Base-by-base conservation (phyloP, 768 basidiomycete species). In the Pisolithus microcarpus region DNA sequence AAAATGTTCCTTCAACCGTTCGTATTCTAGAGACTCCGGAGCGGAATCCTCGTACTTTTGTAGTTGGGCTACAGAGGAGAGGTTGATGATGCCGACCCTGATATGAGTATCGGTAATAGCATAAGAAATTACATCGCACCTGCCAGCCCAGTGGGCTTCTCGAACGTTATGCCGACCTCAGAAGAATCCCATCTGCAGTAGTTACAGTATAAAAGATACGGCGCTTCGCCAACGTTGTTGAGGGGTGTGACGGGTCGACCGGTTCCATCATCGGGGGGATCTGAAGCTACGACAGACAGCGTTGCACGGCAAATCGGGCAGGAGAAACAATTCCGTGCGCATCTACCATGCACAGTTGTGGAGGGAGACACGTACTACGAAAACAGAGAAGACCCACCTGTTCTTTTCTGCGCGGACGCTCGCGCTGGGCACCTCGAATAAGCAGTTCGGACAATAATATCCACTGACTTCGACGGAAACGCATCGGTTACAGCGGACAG, bases 331-430 rank as follows among this genome's bases (percentile, higher is more conserved):
- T 96, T 97, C 50, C 96, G 80, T 16, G 95, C 93, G 68, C 96
- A 99, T 79, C 96, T 97, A 64, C 7, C 48, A 43, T 39, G 43
- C 36, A 46, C 15, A 46, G 19, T 31, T 16, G 31, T 31, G 38
- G 9, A 49, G 38, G 46, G 44, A 38, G n/a, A 3, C 36, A 26
- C 28, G 21, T 11, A 21, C 36, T 49, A 16, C 34, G 55, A 70
- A 13, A 5, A 26, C 18, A 24, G 24, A 24, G 24, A 43, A 16
- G 9, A 44, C 55, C 58, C 56, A 90, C 95, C 94, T 79, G 62
- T 96, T 97, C 77, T 93, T 95, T 70, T 99, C 96, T 11, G 89
- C 92, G 49, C 96, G 78, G n/a, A 99, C 96, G 60, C 92, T 96
- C 2, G 96, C 96, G 64, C 87, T 92, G 1, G 96, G 95, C 10